Percentiles rank a stretch among this genome's conserved stretches.
Evolutionary conservation across 495 filamentous ascomycete species (phyloP).

Genomic region (Penicillium ucsense): DNA sequence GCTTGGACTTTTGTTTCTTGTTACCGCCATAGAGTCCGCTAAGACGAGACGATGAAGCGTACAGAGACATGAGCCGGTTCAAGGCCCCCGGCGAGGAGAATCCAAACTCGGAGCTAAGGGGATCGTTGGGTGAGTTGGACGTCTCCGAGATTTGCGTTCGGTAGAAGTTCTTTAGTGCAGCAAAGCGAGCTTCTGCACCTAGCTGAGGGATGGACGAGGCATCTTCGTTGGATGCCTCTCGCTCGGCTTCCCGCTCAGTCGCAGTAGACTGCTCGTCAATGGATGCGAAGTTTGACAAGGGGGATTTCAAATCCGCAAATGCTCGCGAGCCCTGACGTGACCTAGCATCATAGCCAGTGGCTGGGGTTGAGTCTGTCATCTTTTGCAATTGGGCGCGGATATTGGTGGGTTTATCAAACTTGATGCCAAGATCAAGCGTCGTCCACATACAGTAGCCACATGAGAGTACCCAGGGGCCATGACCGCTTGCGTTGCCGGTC

Average conservation of each 20-base stretch:
- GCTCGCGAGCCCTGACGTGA: conserved; percentile 25
- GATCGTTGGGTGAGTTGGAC: conserved; percentile 42
- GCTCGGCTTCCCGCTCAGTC: conserved; percentile 5
- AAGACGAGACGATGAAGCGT: conserved; percentile 49
- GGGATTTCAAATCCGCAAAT: conserved; percentile 30
- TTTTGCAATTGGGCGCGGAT: conserved; percentile 70
- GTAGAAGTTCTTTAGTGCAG: conserved; percentile 61
- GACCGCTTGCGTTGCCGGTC: conserved; percentile 25
- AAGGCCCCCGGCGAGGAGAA: conserved; percentile 75
- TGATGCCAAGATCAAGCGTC: conserved; percentile 77
- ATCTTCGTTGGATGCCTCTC: conserved; percentile 11
- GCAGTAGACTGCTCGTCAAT: conserved; percentile 22
- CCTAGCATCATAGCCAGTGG: conserved; percentile 12
- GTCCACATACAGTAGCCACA: conserved; percentile 91
- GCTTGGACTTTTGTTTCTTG: conserved; percentile 59
- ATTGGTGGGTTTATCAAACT: conserved; percentile 77
- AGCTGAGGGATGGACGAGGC: conserved; percentile 12
- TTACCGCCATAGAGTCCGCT: conserved; percentile 38
- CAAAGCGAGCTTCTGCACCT: conserved; percentile 31
- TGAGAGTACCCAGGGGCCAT: conserved; percentile 66
- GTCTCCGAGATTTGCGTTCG: conserved; percentile 56
- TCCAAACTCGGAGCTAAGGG: conserved; percentile 36
- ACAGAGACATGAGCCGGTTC: conserved; percentile 84
- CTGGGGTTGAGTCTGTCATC: conserved; percentile 23
- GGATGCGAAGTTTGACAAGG: conserved; percentile 28